A percentile compares a stretch with the other conserved stretches of the same genome.
phyloP scores from a whole-genome alignment of 192 early-diverging fungal genomes.

The Phlyctochytrium arcticum region DNA sequence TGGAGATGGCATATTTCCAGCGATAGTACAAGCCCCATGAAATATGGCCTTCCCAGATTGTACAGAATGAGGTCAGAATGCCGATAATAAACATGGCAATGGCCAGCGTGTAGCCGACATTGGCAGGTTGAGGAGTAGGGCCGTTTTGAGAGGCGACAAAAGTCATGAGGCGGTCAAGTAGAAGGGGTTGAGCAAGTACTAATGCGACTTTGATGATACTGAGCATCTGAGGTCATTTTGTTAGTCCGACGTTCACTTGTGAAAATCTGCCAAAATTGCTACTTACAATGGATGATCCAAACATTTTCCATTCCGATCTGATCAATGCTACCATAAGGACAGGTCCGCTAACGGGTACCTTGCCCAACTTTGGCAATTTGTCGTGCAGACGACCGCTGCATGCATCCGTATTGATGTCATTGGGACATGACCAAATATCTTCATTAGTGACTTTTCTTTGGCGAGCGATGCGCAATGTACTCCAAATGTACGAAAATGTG shows the following conservation, averaged over 20 bases:
- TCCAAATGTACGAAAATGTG: constrained; percentile 2
- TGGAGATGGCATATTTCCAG: constrained; percentile 11
- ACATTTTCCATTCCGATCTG: too few relatives aligned
- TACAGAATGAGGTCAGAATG: background rate
- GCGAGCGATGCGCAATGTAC: background rate
- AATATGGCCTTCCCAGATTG: constrained; percentile 7
- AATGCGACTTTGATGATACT: too few relatives aligned
- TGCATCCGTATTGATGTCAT: background rate
- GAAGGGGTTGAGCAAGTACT: background rate
- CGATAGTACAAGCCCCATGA: constrained; percentile 5
- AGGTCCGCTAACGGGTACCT: too few relatives aligned
- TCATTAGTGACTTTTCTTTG: background rate
- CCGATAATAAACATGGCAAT: constrained; percentile 6
- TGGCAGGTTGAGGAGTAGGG: background rate
- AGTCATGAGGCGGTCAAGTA: background rate
- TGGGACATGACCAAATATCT: background rate
- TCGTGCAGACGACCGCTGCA: too few relatives aligned
- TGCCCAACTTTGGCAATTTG: too few relatives aligned
- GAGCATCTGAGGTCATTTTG: too few relatives aligned
- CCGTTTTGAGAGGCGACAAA: background rate
- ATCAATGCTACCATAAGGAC: too few relatives aligned
- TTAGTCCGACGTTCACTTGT: too few relatives aligned
- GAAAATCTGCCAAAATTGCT: too few relatives aligned
- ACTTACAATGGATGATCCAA: too few relatives aligned
- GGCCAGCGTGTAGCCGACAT: constrained; percentile 7